Evolutionary conservation across 2,329 filamentous ascomycete genomes (phyloP).

Genomic region (Beauveria australis): DNA sequence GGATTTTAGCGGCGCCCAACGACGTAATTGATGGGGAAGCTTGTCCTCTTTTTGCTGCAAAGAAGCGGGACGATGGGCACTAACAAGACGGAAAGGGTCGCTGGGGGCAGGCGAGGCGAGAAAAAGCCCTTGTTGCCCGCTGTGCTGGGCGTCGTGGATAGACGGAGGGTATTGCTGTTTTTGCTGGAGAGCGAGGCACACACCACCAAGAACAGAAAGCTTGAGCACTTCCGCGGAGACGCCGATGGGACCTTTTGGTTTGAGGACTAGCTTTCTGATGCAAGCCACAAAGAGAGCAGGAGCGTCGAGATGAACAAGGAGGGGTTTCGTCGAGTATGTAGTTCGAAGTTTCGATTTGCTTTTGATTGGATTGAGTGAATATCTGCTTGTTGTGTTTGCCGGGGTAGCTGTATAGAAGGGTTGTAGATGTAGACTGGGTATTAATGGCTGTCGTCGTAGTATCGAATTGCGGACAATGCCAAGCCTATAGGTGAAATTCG

Average conservation of each 20-base stretch:
- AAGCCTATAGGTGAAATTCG: neutral
- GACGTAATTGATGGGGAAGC: conserved; percentile 10
- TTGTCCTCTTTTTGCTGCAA: neutral
- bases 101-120: conserved; percentile 1
- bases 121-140: neutral
- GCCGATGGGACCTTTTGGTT: neutral
- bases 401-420: neutral
- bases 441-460: neutral
- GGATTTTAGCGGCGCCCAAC: conserved; percentile 9
- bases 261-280: neutral
- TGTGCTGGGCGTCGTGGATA: neutral
- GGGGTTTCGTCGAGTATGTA: neutral
- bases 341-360: neutral
- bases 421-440: neutral
- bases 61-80: conserved; percentile 8
- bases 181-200: neutral
- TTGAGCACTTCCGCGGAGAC: conserved; percentile 2
- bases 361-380: neutral
- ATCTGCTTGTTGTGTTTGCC: neutral
- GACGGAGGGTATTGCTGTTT: neutral
- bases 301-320: neutral
- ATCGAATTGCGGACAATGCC: neutral
- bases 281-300: conserved; percentile 3
- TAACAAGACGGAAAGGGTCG: conserved; percentile 1
- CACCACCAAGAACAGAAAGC: conserved; percentile 1